Evolutionary conservation across 1,284 basidiomycete species (phyloP).

Genomic region (Coniferiporia weirii): DNA sequence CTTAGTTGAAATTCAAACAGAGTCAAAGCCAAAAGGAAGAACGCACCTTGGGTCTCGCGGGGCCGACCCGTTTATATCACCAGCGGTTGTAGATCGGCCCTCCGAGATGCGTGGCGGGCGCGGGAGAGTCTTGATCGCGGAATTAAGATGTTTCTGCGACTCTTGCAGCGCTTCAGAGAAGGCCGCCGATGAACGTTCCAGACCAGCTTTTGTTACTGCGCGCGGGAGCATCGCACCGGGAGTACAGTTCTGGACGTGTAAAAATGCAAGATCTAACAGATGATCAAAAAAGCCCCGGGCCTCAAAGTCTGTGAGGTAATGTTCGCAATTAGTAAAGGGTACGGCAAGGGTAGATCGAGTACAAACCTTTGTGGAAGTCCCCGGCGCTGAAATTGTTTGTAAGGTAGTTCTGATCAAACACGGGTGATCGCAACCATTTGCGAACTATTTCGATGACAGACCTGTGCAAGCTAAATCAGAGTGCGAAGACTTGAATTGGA

Average conservation of each 20-base stretch:
- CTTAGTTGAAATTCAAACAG: background rate
- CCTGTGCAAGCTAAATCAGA: background rate
- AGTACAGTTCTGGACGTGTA: conserved; percentile 15
- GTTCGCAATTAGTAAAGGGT: conserved; percentile 2
- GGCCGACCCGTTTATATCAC: background rate
- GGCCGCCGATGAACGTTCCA: conserved; percentile 5
- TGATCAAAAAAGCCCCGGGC: conserved; percentile 17
- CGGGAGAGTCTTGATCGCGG: conserved; percentile 1
- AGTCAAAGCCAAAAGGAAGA: background rate
- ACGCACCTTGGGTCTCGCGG: conserved; percentile 5
- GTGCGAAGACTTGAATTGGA: background rate
- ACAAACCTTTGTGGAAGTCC: conserved; percentile 4
- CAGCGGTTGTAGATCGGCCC: background rate
- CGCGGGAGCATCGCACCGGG: conserved; percentile 8
- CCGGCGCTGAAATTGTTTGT: background rate
- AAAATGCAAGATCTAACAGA: conserved; percentile 18
- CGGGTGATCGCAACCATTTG: conserved; percentile 4
- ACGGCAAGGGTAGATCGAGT: conserved; percentile 12
- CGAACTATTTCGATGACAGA: background rate
- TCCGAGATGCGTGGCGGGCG: conserved; percentile 1
- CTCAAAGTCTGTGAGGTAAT: conserved; percentile 19
- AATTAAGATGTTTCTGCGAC: background rate
- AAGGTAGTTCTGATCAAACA: conserved; percentile 5
- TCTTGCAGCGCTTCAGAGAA: background rate
- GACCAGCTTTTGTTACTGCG: conserved; percentile 18